Evolutionary conservation across 768 basidiomycete genomes (phyloP), one percentile per base, ranked within the genome.

Genomic region (Tubosaeta sp.): DNA sequence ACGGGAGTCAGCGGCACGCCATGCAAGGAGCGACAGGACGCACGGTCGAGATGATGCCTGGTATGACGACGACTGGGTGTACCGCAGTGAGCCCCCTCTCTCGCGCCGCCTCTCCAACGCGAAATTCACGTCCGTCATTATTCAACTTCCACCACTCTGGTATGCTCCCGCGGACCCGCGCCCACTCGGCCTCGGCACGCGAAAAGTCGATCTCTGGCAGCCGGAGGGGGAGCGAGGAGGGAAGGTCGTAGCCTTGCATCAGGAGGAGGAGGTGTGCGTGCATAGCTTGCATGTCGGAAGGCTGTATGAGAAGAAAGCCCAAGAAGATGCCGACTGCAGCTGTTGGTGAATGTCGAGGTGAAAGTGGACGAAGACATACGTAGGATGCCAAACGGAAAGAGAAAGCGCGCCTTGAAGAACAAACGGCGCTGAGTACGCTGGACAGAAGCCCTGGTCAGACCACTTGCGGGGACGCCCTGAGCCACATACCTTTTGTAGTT

Each of bases 111-210:
- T 88, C 86, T 33, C 89, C 90, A 4, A 85, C 86, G 61, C 81
- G 78, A 57, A 91, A 91, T 62, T 91, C 90, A 44, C 90, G 77
- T 5, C 88, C 88, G 53, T 91, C 87, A 14, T 80, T 83, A 57
- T 82, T 86, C 60, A 90, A 77, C 65, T 89, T 90, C 86, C 89
- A 91, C 0, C 88, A 70, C 58, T 91, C 89, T 0, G 90, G 88
- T 10, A 92, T 84, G 54, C 74, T 85, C 61, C 74, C 80, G 45
- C 81, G 76, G 6, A 91, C 65, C 47, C 81, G 75, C 35, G 73
- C 74, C 86, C 89, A 91, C 65, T 91, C 88, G 22, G 71, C 58
- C 66, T 88, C 87, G 10, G 90, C 75, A 5, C 80, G 77, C 8
- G 85, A 79, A 51, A 88, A 74, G 66, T 88, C 85, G 27, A 88